Percentiles rank a stretch among this genome's conserved stretches.
phyloP scores from a whole-genome alignment of 208 protist species.

The Lotmaria passim region DNA sequence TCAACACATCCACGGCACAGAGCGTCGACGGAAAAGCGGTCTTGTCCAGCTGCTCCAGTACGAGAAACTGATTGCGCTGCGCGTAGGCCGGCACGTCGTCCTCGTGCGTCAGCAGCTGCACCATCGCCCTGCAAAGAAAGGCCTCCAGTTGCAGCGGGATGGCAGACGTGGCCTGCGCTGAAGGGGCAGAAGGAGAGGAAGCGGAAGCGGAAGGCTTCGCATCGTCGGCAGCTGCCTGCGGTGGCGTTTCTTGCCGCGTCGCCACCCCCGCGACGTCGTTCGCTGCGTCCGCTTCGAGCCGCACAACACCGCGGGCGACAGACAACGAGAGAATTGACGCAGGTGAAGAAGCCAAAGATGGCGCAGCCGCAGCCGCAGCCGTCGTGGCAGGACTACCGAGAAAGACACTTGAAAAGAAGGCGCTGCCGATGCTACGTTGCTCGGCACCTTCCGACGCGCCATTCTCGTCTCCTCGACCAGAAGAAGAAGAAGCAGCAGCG shows the following conservation, averaged over 20 bases:
- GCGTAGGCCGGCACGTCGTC: constrained; percentile 57
- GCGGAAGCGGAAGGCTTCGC: background rate
- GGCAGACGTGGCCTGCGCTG: constrained; percentile 12
- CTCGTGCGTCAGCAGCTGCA: constrained; percentile 56
- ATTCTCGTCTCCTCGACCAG: background rate
- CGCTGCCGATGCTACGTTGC: constrained; percentile 6
- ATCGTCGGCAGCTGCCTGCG: background rate
- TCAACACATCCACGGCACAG: constrained; percentile 54
- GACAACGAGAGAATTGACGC: constrained; percentile 22
- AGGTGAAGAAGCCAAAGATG: background rate
- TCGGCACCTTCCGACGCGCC: background rate
- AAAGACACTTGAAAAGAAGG: constrained; percentile 14
- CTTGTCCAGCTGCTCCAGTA: constrained; percentile 74
- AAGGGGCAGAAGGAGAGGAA: background rate
- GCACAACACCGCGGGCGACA: constrained; percentile 15
- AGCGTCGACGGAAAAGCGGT: constrained; percentile 56
- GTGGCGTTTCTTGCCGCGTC: too few relatives aligned
- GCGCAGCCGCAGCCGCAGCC: background rate
- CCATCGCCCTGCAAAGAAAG: constrained; percentile 53
- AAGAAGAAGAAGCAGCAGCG: background rate
- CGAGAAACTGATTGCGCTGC: constrained; percentile 68
- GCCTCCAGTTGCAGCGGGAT: constrained; percentile 68
- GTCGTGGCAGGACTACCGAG: background rate
- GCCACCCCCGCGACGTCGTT: too few relatives aligned
- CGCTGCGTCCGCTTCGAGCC: background rate